These are phyloP conservation scores for Plasmodium ovale DNA, from an alignment of 169 alveolate genomes.

Conservation along the genomic window DNA sequence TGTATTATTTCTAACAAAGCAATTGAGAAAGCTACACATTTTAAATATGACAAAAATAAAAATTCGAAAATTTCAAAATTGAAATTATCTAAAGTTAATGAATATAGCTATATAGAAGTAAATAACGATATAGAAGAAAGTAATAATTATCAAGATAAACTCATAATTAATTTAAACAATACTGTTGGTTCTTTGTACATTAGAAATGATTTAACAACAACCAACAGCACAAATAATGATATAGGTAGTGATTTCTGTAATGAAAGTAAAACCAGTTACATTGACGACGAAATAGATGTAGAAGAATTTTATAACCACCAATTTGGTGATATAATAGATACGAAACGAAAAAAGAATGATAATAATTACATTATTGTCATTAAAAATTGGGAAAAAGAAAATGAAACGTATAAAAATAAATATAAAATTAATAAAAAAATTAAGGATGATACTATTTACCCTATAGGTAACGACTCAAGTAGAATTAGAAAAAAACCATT, in stretches of 20 bases:
- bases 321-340: slow-evolving; percentile 9
- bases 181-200: slow-evolving; percentile 19
- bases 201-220: neutral
- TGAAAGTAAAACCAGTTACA: slow-evolving; percentile 16
- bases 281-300: slow-evolving; percentile 30
- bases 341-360: slow-evolving; percentile 5
- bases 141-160: slow-evolving; percentile 5
- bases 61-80: slow-evolving; percentile 20
- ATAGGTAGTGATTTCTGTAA: slow-evolving; percentile 9
- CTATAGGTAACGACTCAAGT: neutral
- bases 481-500: slow-evolving; percentile 10
- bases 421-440: neutral
- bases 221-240: slow-evolving; percentile 10
- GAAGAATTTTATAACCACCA: slow-evolving; percentile 10
- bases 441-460: neutral
- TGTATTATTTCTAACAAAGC: slow-evolving; percentile 41
- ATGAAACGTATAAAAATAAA: neutral
- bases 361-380: slow-evolving; percentile 34
- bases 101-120: slow-evolving; percentile 23
- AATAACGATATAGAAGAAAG: slow-evolving; percentile 27
- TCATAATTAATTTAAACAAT: slow-evolving; percentile 32
- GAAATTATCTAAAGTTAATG: slow-evolving; percentile 16
- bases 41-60: slow-evolving; percentile 32
- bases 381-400: slow-evolving; percentile 31
- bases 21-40: slow-evolving; percentile 36